Evolutionary conservation across 2,329 filamentous ascomycete genomes (phyloP), one percentile per base, ranked within the genome.

Genomic region (Neofusicoccum cordaticola): DNA sequence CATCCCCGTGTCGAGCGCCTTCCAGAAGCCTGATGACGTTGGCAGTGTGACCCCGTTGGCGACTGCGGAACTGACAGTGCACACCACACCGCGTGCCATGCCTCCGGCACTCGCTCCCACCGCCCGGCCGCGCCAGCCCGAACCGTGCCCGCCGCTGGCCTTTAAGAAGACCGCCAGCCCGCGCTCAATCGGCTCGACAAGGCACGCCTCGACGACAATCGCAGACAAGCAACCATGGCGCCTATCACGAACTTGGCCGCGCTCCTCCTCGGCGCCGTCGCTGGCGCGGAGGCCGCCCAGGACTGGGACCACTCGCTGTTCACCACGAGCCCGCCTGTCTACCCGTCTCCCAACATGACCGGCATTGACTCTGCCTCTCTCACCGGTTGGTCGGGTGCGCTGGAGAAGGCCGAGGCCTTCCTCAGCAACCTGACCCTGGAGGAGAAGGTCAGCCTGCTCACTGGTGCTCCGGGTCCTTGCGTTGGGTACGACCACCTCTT

Each of bases 371-470:
- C 62, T 5, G 51, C 62, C 9, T 39, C 34, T 27, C 52, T 64
- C 34, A n/a, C 39, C 22, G 63, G 63, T 11, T 80, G 78, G 78
- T 71, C 72, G 15, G 67, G 67, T 15, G 77, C 77, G 0, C 75
- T 76, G 44, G 61, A 68, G 12, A 74, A 76, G 65, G 78, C 78
- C 3, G 69, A 71, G 50, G 67, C 67, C 3, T 74, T 79, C 22
- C 73, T 78, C 41, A 70, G 71, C 6, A 69, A 74, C 35, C 69
- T 80, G 22, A 77, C 75, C 2, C 66, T 74, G 9, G 72, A 75
- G 35, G 78, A 81, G 53, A 81, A 81, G 69, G 68, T 77, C 35
- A 70, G 71, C 44, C 75, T 80, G 44, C 76, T 79, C 3, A 71
- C 76, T 45, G 74, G 77, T 31, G 68, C 67, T 15, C 73, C 75